Percentiles rank a stretch among this genome's conserved stretches.
Conservation (phyloP, 202 grass and related monocot genomes). For the Panicum virgatum region DNA sequence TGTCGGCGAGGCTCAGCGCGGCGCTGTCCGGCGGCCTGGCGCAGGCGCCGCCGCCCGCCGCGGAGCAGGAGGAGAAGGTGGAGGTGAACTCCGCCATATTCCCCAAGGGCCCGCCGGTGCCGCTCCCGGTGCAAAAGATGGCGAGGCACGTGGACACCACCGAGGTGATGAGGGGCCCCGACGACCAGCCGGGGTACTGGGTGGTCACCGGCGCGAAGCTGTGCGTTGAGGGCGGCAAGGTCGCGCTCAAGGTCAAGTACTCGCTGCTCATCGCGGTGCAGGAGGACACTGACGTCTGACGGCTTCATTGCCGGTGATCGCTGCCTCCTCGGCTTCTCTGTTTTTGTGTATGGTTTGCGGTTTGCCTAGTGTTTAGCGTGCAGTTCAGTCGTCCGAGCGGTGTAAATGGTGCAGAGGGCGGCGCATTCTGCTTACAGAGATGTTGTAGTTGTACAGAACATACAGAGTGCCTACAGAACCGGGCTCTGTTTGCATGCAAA, state of each 20-base stretch:
- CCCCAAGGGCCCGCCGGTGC: constrained; percentile 87
- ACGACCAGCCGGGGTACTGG: constrained; percentile 83
- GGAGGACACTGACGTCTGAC: constrained; percentile 44
- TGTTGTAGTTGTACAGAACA: not conserved
- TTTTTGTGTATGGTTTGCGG: too few relatives aligned
- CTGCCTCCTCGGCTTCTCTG: not conserved
- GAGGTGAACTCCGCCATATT: constrained; percentile 91
- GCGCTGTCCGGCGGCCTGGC: constrained; percentile 46
- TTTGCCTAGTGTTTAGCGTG: not conserved
- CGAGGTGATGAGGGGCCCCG: constrained; percentile 70
- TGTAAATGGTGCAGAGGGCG: constrained; percentile 9
- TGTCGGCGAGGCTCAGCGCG: constrained; percentile 54
- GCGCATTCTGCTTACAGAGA: not conserved
- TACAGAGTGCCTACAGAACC: not conserved
- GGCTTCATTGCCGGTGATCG: not conserved
- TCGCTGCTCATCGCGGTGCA: constrained; percentile 66
- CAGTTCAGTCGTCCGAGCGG: not conserved
- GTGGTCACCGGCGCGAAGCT: constrained; percentile 87
- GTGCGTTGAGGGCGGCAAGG: constrained; percentile 64
- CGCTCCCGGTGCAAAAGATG: constrained; percentile 74
- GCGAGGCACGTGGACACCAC: constrained; percentile 69
- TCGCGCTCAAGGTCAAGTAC: constrained; percentile 73
- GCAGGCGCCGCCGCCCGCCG: not conserved
- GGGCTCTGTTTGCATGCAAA: too few relatives aligned
- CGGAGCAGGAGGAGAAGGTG: constrained; percentile 45